A percentile compares a stretch with the other conserved stretches of the same genome.
Conservation (phyloP, 768 basidiomycete genomes). For the Dioszegia aurantiaca region DNA sequence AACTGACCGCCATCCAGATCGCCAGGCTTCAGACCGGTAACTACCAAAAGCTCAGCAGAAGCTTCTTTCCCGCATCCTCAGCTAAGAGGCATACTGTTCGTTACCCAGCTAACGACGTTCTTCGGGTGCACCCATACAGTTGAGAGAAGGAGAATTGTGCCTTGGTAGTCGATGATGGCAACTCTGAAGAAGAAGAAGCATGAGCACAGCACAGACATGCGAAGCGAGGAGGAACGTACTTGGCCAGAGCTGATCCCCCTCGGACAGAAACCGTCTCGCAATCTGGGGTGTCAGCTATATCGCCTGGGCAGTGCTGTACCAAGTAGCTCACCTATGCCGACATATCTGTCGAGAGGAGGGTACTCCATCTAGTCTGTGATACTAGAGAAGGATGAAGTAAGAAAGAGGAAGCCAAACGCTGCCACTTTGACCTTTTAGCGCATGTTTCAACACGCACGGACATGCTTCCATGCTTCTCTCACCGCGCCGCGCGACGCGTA, state of each 20-base stretch:
- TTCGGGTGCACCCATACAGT: slow-evolving; percentile 75
- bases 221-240: no score
- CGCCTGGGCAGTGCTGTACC: background rate
- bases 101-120: slow-evolving; percentile 83
- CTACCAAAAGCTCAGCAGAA: slow-evolving; percentile 19
- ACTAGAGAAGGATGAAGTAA: background rate
- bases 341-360: slow-evolving; percentile 29
- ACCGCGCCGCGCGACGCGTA: background rate
- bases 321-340: slow-evolving; percentile 34
- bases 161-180: slow-evolving; percentile 80
- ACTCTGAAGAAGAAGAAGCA: no score
- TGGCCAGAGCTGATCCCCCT: slow-evolving; percentile 31
- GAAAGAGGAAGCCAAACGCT: background rate
- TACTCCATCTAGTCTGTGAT: slow-evolving; percentile 9
- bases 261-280: slow-evolving; percentile 36
- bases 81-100: slow-evolving; percentile 57
- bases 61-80: background rate
- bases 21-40: slow-evolving; percentile 68
- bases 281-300: slow-evolving; percentile 18
- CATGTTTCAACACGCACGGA: background rate
- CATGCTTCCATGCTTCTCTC: background rate
- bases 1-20: slow-evolving; percentile 62
- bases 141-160: slow-evolving; percentile 69
- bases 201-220: no score
- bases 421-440: no score